Conservation (phyloP, 139 green algal species). For the Spirogloea muscicola region DNA sequence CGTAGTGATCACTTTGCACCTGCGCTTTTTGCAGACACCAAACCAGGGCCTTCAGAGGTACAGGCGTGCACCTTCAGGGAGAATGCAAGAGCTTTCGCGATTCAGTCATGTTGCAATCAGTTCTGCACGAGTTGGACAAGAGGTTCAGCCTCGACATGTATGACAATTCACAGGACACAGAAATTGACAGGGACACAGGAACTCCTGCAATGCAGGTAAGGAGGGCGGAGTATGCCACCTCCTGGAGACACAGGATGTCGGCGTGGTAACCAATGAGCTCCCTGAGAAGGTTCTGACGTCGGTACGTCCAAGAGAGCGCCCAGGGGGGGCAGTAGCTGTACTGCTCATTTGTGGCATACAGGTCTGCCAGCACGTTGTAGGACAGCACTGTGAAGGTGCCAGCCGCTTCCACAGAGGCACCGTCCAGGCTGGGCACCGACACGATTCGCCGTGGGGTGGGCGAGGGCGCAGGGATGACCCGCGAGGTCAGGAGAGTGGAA, state of each 20-base stretch:
- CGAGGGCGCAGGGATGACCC: slow-evolving; percentile 67
- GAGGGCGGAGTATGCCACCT: slow-evolving; percentile 44
- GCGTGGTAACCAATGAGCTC: slow-evolving; percentile 84
- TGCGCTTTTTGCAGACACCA: slow-evolving; percentile 49
- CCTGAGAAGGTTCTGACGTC: slow-evolving; percentile 83
- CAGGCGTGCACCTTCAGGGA: too few relatives aligned
- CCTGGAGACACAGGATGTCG: slow-evolving; percentile 95
- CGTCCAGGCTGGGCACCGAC: slow-evolving; percentile 53
- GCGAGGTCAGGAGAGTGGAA: slow-evolving; percentile 60
- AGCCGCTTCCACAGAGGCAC: slow-evolving; percentile 13
- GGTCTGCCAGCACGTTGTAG: slow-evolving; percentile 96
- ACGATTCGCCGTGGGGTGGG: slow-evolving; percentile 73
- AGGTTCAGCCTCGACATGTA: too few relatives aligned
- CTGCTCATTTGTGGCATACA: slow-evolving; percentile 90
- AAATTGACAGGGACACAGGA: too few relatives aligned
- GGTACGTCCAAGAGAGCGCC: slow-evolving; percentile 89
- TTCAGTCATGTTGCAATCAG: too few relatives aligned
- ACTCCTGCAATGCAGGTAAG: too few relatives aligned
- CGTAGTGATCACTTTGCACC: slow-evolving; percentile 92
- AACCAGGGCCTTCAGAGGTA: too few relatives aligned
- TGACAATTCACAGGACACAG: too few relatives aligned
- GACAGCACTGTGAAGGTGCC: slow-evolving; percentile 85
- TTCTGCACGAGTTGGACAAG: too few relatives aligned
- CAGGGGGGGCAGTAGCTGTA: slow-evolving; percentile 80
- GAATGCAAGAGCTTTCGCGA: too few relatives aligned